Base-by-base conservation (phyloP, 2,329 filamentous ascomycete genomes). In the Neonectria punicea region DNA sequence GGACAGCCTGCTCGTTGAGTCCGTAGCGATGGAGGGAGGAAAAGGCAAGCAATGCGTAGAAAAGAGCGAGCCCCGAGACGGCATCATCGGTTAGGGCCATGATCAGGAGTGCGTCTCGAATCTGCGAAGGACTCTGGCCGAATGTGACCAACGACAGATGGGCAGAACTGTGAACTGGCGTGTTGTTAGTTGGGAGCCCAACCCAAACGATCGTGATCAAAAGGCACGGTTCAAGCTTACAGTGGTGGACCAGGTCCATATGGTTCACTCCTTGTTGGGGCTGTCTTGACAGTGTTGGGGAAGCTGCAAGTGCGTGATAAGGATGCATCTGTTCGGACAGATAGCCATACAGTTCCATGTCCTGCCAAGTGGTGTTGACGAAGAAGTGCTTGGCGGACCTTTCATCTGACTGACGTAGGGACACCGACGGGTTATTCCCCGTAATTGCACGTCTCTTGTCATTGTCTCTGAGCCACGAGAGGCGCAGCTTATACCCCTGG, bases 381-480 rank as follows among this genome's bases (percentile, higher is more conserved):
- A 72, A 58, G 25, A 63, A 63, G 16, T 58, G 43, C 2, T 44
- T 25, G 22, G 28, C 13, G 25, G 36, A 41, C 1, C 5, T 34
- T 4, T 46, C 22, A 1, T 6, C 16, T 8, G 18, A 2, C 6
- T 16, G 20, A 7, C 11, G 44, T 2, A 32, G 4, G 2, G 14
- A 4, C 0, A 10, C 7, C 2, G 18, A 4, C 22, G 22, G 2
- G 2, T 43, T 18, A 4, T 7, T 9, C 18, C 28, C 32, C 5
- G 58, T 36, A 5, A 72, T 53, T 0, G 70, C 55, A 6, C 70
- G 62, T 39, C 28, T 68, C n/a, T 36, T 62, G 13, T 73, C 70
- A 9, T 57, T 49, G 1, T 34, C 28, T 9, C 54, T 61, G 1
- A 70, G 70, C 70, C 70, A 72, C 2, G 70, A 73, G 10, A 73